phyloP scores from a whole-genome alignment of 441 rosid genomes.

The Arabidopsis lyrata region DNA sequence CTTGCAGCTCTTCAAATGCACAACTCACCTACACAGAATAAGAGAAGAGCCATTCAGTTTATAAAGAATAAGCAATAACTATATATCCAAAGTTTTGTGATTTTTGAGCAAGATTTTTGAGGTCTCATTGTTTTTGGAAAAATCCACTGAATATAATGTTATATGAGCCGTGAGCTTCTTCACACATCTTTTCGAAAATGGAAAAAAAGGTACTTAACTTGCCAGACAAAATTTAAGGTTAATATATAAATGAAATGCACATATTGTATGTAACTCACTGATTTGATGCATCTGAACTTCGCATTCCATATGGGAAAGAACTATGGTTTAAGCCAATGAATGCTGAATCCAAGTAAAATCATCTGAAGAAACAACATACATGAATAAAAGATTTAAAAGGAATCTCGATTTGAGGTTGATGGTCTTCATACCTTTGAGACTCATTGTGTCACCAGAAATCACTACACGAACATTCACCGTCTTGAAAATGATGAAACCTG shows the following conservation, averaged over 20 bases:
- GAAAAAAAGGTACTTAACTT: not conserved
- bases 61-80: not conserved
- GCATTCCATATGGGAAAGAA: constrained; percentile 76
- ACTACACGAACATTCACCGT: constrained; percentile 78
- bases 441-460: constrained; percentile 72
- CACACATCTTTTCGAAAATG: not conserved
- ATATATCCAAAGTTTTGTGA: not conserved
- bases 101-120: not conserved
- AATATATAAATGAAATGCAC: not conserved
- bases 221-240: not conserved
- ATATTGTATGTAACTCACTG: constrained; percentile 58
- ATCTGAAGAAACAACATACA: constrained; percentile 19
- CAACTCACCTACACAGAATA: not conserved
- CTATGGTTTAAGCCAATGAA: constrained; percentile 74
- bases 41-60: not conserved
- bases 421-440: constrained; percentile 23
- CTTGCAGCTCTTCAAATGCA: not conserved
- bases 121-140: not conserved
- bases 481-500: constrained; percentile 87
- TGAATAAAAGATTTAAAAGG: not conserved
- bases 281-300: constrained; percentile 67
- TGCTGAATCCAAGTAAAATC: constrained; percentile 56
- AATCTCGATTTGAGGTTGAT: not conserved
- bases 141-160: not conserved
- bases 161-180: constrained; percentile 1